A percentile compares a stretch with the other conserved stretches of the same genome.
Evolutionary conservation across 768 basidiomycete species (phyloP).

Genomic region (Mycena epipterygia): DNA sequence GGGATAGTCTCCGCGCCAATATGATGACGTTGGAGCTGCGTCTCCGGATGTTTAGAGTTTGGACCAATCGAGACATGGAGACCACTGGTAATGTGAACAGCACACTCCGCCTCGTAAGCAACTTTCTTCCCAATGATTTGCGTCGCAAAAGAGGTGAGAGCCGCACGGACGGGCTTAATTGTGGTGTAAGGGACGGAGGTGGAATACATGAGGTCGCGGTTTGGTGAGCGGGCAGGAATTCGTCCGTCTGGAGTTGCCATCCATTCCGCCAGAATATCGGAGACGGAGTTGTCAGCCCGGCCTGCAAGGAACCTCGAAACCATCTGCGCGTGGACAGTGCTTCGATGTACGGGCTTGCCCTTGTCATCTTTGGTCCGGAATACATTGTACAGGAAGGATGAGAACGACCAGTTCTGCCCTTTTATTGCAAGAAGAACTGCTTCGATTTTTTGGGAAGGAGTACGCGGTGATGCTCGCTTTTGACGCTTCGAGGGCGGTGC

Average conservation of each 20-base stretch:
- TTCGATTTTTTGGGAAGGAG: constrained; percentile 16
- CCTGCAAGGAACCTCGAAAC: constrained; percentile 7
- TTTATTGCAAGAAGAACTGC: neutral
- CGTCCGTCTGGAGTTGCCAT: constrained; percentile 10
- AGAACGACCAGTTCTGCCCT: constrained; percentile 6
- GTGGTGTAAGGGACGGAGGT: constrained; percentile 4
- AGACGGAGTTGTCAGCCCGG: neutral
- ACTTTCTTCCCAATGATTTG: constrained; percentile 18
- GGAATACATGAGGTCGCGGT: constrained; percentile 2
- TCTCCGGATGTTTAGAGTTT: neutral
- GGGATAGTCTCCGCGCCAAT: neutral
- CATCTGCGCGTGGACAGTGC: constrained; percentile 10
- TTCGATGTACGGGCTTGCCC: neutral
- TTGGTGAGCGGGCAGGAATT: neutral
- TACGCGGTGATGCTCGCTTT: constrained; percentile 1
- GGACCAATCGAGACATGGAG: constrained; percentile 13
- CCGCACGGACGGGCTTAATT: constrained; percentile 13
- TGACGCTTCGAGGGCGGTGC: neutral
- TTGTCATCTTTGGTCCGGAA: constrained; percentile 3
- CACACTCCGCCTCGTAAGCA: constrained; percentile 3
- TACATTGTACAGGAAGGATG: constrained; percentile 9
- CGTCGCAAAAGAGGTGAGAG: constrained; percentile 2
- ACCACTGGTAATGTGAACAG: constrained; percentile 3
- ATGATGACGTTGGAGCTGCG: neutral
- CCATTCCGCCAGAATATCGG: constrained; percentile 9